These are phyloP conservation scores for Blepharisma stoltei DNA, from an alignment of 73 alveolate genomes.

Conservation along the genomic window DNA sequence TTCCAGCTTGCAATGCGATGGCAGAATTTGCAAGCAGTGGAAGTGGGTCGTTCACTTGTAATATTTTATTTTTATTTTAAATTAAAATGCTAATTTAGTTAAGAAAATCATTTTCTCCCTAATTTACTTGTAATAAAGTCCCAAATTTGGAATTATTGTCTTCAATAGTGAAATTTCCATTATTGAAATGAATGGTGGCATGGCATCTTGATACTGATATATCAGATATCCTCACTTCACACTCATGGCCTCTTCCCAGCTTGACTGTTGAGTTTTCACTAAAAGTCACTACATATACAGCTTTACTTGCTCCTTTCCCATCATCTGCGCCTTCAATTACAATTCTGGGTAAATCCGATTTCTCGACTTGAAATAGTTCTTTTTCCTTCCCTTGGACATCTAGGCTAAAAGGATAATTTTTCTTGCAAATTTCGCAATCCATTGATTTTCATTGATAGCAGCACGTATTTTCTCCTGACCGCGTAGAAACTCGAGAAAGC, in stretches of 20 bases:
- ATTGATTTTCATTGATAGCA: neutral
- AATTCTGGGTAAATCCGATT: neutral
- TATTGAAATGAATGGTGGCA: slow-evolving; percentile 47
- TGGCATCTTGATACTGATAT: slow-evolving; percentile 65
- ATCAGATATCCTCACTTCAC: slow-evolving; percentile 74
- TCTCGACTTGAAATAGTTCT: neutral
- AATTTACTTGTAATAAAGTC: slow-evolving; percentile 33
- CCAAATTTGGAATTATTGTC: slow-evolving; percentile 53
- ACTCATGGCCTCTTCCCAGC: slow-evolving; percentile 73
- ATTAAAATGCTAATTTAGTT: too few relatives aligned
- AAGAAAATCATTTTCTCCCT: too few relatives aligned
- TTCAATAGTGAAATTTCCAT: slow-evolving; percentile 44
- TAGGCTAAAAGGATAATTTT: slow-evolving; percentile 1
- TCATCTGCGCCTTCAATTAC: too few relatives aligned
- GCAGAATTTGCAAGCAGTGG: neutral
- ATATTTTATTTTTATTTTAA: too few relatives aligned
- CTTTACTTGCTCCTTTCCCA: too few relatives aligned
- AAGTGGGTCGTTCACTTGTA: slow-evolving; percentile 29
- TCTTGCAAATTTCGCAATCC: neutral
- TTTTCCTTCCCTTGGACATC: neutral
- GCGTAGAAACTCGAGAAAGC: slow-evolving; percentile 13
- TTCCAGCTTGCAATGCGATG: slow-evolving; percentile 33
- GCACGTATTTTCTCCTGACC: neutral
- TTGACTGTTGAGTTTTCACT: neutral
- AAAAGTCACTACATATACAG: too few relatives aligned